Base-by-base conservation (phyloP, 352 stramenopile species). In the Phytophthora agathidicida region DNA sequence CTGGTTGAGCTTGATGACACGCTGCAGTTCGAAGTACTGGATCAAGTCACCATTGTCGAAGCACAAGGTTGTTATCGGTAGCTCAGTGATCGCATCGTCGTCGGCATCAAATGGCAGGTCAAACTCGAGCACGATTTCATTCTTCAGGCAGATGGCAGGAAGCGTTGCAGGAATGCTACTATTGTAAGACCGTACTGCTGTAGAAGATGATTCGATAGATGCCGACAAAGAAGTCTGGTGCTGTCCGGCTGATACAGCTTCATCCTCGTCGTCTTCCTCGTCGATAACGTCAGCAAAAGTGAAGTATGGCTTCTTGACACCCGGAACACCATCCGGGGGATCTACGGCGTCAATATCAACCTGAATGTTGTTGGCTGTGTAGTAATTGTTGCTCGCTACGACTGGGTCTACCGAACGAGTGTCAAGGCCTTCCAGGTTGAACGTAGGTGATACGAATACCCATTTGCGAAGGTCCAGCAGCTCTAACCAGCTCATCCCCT, bases 21-120 rank as follows among this genome's bases (percentile, higher is more conserved):
- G 77, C 51, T 96, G 86, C 0, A 96, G 66, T 50, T 93, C 83
- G 22, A 81, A 79, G 41, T 89, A 96, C 60, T 89, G 83, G 23
- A 96, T 80, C 52, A 96, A 45, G 37, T 96, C 83, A 3, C 86
- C 86, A 49, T 96, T 96, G 50, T 92, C 76, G 11, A 92, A 94
- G 38, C 78, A 83, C 24, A 95, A 54, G 0, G 72, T 90, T 17
- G 71, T 87, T 14, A 95, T 41, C 3, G 83, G 83, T 20, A 91
- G 48, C 49, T 91, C 81, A 0, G 74, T 80, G 11, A 83, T 75
- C 4, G 79, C 73, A 41, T 93, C 78, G 26, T 88, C 75, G 17
- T 86, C 68, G 1, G 51, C 64, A 42, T 93, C 80, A 24, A 94
- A 80, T 14, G 80, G 77, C 16, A 96, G 51, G 16, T 94, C 86